Evolutionary conservation across 345 rosid species (phyloP).

Genomic region (Lepidium africanum): DNA sequence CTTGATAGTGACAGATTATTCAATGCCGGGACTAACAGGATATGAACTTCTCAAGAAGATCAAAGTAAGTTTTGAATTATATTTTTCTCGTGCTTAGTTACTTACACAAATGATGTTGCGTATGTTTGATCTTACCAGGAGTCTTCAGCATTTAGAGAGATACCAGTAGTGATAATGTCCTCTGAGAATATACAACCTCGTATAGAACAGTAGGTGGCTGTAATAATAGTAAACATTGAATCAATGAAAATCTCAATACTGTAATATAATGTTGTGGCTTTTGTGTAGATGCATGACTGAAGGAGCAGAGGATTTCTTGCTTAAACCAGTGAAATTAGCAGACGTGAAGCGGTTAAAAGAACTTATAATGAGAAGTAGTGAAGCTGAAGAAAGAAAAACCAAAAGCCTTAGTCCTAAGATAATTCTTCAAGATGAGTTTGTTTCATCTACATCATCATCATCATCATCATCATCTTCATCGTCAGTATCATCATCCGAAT

Average conservation of each 20-base stretch:
- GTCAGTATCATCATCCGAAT: neutral
- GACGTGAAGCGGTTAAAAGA: conserved; percentile 60
- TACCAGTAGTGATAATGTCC: conserved; percentile 78
- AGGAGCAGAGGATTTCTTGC: conserved; percentile 83
- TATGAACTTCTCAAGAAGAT: conserved; percentile 80
- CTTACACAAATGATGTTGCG: neutral
- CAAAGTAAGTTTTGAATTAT: conserved; percentile 33
- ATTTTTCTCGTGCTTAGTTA: neutral
- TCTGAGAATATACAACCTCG: conserved; percentile 67
- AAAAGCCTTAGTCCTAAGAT: conserved; percentile 22
- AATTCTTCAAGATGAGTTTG: conserved; percentile 13
- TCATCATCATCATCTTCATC: neutral
- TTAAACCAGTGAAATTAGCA: conserved; percentile 70
- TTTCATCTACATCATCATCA: neutral
- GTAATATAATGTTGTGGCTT: neutral
- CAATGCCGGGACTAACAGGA: conserved; percentile 83
- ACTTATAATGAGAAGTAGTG: conserved; percentile 24
- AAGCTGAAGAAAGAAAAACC: conserved; percentile 25
- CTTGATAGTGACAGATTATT: conserved; percentile 68
- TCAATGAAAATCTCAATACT: neutral
- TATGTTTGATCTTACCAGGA: conserved; percentile 27
- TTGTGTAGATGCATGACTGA: conserved; percentile 61
- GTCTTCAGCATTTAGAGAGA: conserved; percentile 55
- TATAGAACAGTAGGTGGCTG: conserved; percentile 45
- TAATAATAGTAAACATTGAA: neutral